Evolutionary conservation across 176 grass and related monocot species (phyloP).

Genomic region (Tillandsia fasciculata): DNA sequence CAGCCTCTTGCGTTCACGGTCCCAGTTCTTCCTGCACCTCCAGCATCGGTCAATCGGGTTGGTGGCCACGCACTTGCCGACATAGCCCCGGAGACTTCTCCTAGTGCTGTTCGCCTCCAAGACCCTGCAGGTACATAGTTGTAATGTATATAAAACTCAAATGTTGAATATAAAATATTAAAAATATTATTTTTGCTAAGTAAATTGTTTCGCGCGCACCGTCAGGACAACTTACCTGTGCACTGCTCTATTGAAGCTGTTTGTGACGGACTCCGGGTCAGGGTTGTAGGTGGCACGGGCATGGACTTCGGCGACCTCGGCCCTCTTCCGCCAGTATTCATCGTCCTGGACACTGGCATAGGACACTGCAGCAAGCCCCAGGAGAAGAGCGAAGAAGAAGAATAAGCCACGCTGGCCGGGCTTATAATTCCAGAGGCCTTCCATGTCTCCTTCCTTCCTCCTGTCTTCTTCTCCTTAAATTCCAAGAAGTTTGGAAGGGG

Average conservation of each 20-base stretch:
- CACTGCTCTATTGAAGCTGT: conserved; percentile 41
- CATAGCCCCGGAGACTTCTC: conserved; percentile 11
- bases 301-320: conserved; percentile 15
- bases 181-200: background rate
- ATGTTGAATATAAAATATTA: background rate
- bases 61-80: conserved; percentile 36
- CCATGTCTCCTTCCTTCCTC: background rate
- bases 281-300: conserved; percentile 26
- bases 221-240: conserved; percentile 8
- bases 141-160: too few species aligned
- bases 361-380: background rate
- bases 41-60: conserved; percentile 78
- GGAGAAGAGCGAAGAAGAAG: conserved; percentile 16
- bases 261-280: conserved; percentile 27
- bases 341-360: conserved; percentile 18
- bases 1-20: conserved; percentile 31
- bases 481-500: background rate
- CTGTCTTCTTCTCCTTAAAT: background rate
- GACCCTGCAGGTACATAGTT: conserved; percentile 4
- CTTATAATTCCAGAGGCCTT: background rate
- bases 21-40: conserved; percentile 57
- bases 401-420: background rate
- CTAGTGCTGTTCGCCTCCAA: conserved; percentile 14
- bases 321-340: conserved; percentile 47
- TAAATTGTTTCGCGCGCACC: background rate